Percentiles rank a stretch among this genome's conserved stretches.
Conservation (phyloP, 805 yeast species). For the Lipomyces oligophaga region DNA sequence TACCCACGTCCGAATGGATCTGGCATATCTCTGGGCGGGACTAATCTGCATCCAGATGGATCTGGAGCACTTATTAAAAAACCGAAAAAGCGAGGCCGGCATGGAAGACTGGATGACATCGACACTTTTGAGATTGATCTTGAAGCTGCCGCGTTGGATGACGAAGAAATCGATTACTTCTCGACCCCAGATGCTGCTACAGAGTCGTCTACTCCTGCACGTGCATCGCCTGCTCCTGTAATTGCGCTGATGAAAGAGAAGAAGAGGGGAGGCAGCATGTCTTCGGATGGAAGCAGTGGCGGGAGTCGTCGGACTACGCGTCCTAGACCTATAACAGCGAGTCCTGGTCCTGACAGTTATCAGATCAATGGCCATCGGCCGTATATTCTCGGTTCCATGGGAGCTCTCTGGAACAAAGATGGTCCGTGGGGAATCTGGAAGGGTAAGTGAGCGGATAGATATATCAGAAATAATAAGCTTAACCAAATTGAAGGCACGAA, state of each 20-base stretch:
- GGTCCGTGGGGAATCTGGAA: constrained; percentile 58
- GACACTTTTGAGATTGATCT: constrained; percentile 21
- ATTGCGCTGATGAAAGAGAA: background rate
- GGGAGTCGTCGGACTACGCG: background rate
- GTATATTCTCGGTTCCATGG: constrained; percentile 35
- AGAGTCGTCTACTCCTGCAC: background rate
- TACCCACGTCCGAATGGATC: constrained; percentile 20
- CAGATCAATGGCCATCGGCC: constrained; percentile 32
- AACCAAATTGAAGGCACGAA: constrained; percentile 54
- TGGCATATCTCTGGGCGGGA: constrained; percentile 1
- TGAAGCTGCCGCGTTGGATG: constrained; percentile 14
- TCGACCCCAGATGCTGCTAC: constrained; percentile 16
- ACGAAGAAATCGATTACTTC: constrained; percentile 28
- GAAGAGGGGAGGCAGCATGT: background rate
- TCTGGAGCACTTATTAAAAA: constrained; percentile 2
- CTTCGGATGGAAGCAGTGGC: background rate
- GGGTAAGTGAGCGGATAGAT: constrained; percentile 46
- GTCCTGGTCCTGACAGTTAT: constrained; percentile 16
- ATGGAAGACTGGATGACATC: constrained; percentile 19
- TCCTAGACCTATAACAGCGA: background rate
- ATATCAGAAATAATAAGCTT: constrained; percentile 44
- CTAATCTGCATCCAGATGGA: background rate
- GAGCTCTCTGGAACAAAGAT: constrained; percentile 62
- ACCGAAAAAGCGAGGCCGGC: constrained; percentile 26
- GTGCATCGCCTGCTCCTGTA: background rate